Percentiles rank a stretch among this genome's conserved stretches.
Evolutionary conservation across 2,329 filamentous ascomycete genomes (phyloP).

Genomic region (Penicillium capsulatum): DNA sequence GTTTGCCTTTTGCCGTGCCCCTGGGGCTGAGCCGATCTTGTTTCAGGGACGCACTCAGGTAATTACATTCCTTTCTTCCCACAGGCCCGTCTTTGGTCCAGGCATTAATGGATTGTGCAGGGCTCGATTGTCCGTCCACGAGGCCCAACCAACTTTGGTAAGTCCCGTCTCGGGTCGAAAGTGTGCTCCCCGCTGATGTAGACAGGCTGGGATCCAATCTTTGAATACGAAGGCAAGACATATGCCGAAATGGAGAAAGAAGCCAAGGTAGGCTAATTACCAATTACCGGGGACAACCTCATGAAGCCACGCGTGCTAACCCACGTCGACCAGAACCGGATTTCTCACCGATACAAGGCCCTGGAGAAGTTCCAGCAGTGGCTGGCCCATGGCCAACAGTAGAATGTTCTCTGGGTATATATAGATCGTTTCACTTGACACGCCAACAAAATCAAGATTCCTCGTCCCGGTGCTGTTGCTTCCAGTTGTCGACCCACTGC

Average conservation of each 20-base stretch:
- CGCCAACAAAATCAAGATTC: background rate
- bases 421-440: conserved; percentile 6
- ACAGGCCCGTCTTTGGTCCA: conserved; percentile 1
- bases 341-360: conserved; percentile 88
- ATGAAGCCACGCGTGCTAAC: conserved; percentile 13
- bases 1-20: conserved; percentile 85
- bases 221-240: conserved; percentile 89
- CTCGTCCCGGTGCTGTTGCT: conserved; percentile 48
- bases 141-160: conserved; percentile 79
- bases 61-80: conserved; percentile 23
- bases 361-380: conserved; percentile 79
- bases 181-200: too few species aligned
- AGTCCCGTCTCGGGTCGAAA: too few species aligned
- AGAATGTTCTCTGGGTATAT: conserved; percentile 17
- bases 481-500: conserved; percentile 80
- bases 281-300: too few species aligned
- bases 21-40: conserved; percentile 74
- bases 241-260: conserved; percentile 92
- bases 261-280: conserved; percentile 65
- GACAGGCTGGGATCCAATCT: conserved; percentile 90
- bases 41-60: conserved; percentile 89
- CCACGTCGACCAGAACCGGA: conserved; percentile 59
- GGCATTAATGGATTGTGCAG: conserved; percentile 31
- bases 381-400: conserved; percentile 52
- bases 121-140: conserved; percentile 80